Percentiles rank a stretch among this genome's conserved stretches.
Evolutionary conservation across 2,329 filamentous ascomycete species (phyloP).

Genomic region (Talaromyces sp.): DNA sequence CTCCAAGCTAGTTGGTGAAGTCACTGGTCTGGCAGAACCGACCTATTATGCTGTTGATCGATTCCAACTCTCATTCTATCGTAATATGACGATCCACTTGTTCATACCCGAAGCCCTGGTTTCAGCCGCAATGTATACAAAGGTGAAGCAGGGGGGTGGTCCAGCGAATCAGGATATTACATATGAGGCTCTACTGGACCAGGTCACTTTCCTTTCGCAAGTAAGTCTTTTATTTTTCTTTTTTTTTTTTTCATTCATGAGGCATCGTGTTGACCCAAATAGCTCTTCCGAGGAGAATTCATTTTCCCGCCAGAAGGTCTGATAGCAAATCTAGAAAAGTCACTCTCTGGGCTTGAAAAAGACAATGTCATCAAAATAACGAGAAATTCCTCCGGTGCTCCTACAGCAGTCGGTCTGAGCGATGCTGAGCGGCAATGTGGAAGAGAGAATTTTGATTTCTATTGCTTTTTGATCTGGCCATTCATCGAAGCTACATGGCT

Average conservation of each 20-base stretch:
- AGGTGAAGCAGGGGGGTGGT: conserved; percentile 85
- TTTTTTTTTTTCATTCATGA: background rate
- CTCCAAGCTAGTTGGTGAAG: conserved; percentile 74
- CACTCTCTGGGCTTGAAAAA: conserved; percentile 67
- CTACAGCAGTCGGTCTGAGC: conserved; percentile 68
- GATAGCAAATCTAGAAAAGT: conserved; percentile 71
- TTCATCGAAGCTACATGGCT: conserved; percentile 96
- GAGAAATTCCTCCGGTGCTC: conserved; percentile 48
- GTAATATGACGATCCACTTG: conserved; percentile 98
- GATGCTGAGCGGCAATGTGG: conserved; percentile 70
- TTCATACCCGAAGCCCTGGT: conserved; percentile 93
- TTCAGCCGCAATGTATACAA: conserved; percentile 82
- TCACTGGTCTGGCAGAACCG: conserved; percentile 76
- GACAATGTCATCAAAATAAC: conserved; percentile 71
- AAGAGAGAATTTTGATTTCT: conserved; percentile 95
- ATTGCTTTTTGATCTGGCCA: conserved; percentile 97
- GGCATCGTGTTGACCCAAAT: conserved; percentile 4
- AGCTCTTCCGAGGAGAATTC: conserved; percentile 92
- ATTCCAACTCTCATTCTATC: conserved; percentile 96
- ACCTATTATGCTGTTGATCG: conserved; percentile 93
- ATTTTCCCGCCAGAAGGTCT: conserved; percentile 90
- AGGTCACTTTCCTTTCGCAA: conserved; percentile 82
- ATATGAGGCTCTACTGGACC: conserved; percentile 66
- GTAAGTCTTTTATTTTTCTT: conserved; percentile 23
- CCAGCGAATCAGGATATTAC: conserved; percentile 72